These are phyloP conservation scores for Citrus unshiu DNA, from an alignment of 345 rosid genomes.

Conservation along the genomic window DNA sequence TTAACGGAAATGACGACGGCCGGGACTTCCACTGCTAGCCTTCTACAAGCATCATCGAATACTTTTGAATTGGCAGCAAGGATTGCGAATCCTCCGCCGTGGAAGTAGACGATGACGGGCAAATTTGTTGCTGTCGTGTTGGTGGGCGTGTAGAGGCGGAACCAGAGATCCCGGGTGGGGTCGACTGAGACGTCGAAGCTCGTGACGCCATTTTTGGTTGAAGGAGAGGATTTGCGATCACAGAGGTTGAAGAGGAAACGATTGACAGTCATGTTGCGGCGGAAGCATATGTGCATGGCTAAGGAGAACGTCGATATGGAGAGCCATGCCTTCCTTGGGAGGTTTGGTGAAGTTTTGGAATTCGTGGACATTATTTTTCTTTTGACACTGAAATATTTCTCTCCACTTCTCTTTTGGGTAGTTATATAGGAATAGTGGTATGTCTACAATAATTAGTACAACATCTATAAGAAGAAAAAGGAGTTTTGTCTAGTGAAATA, in stretches of 20 bases:
- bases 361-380: too few relatives aligned
- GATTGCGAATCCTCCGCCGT: constrained; percentile 10
- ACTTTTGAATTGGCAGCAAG: not conserved
- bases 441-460: too few relatives aligned
- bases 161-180: constrained; percentile 23
- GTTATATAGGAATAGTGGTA: too few relatives aligned
- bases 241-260: constrained; percentile 15
- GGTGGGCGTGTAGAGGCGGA: constrained; percentile 25
- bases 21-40: not conserved
- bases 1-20: constrained; percentile 4
- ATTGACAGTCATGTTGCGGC: constrained; percentile 13
- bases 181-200: constrained; percentile 18
- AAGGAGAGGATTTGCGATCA: constrained; percentile 19
- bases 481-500: too few relatives aligned
- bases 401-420: too few relatives aligned
- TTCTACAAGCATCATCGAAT: not conserved
- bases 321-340: constrained; percentile 9
- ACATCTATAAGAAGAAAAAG: too few relatives aligned
- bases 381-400: too few relatives aligned
- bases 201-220: constrained; percentile 8
- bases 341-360: not conserved
- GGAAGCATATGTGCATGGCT: not conserved
- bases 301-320: not conserved
- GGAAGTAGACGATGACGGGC: constrained; percentile 25
- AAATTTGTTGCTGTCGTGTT: not conserved